Percentiles rank a stretch among this genome's conserved stretches.
phyloP scores from a whole-genome alignment of 23 red algal species.

The Chondrus crispus region DNA sequence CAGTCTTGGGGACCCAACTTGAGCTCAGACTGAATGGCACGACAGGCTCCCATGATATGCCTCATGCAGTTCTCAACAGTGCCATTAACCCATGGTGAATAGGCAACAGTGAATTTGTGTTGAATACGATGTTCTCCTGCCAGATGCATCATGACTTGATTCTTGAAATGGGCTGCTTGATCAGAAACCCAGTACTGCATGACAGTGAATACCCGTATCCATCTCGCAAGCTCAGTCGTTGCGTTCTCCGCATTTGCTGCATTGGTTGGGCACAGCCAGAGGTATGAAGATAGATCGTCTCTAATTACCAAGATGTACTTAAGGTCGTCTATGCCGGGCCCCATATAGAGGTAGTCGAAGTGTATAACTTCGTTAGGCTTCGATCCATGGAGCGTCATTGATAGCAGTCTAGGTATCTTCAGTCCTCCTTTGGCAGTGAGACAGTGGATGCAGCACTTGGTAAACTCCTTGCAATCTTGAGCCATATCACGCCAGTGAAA shows the following conservation, averaged over 20 bases:
- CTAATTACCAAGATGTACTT: slow-evolving; percentile 18
- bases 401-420: not conserved
- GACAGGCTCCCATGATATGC: not conserved
- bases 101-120: not conserved
- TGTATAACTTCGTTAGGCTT: slow-evolving; percentile 23
- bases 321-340: not conserved
- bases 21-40: not conserved
- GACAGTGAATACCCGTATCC: slow-evolving; percentile 4
- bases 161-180: slow-evolving; percentile 12
- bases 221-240: not conserved
- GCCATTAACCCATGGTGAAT: slow-evolving; percentile 30
- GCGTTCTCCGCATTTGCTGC: not conserved
- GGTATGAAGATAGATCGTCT: slow-evolving; percentile 1
- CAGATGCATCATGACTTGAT: not conserved
- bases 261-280: not conserved
- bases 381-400: not conserved
- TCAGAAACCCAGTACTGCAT: slow-evolving; percentile 19
- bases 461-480: not conserved
- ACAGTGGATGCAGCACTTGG: not conserved
- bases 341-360: slow-evolving; percentile 33
- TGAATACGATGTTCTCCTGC: not conserved
- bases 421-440: not conserved
- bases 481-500: not conserved
- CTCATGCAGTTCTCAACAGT: not conserved
- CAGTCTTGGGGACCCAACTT: not conserved